phyloP scores from a whole-genome alignment of 345 rosid species.

The Aquilaria malaccensis region DNA sequence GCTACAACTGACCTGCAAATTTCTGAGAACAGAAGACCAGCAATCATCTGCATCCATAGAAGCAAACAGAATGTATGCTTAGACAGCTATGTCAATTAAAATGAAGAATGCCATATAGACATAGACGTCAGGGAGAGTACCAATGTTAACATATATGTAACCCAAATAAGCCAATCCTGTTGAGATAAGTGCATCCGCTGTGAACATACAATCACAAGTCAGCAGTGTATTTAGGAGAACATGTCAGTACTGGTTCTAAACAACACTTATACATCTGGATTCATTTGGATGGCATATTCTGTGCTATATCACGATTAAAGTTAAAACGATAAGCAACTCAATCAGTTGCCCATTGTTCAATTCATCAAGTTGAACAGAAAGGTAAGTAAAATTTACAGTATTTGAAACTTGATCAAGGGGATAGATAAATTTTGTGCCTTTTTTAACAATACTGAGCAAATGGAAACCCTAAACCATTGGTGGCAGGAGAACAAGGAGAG shows the following conservation, averaged over 20 bases:
- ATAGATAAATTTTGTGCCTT: no score
- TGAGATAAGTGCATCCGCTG: constrained; percentile 91
- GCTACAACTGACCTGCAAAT: constrained; percentile 44
- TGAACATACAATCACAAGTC: constrained; percentile 10
- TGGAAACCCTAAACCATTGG: no score
- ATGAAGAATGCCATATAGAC: background rate
- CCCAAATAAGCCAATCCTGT: constrained; percentile 93
- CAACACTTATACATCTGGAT: no score
- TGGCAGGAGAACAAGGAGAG: no score
- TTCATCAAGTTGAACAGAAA: no score
- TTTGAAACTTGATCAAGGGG: no score
- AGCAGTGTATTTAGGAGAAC: constrained; percentile 4
- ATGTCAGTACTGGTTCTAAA: no score
- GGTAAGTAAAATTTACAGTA: no score
- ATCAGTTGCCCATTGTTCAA: no score
- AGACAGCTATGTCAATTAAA: constrained; percentile 12
- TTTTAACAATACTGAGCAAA: no score
- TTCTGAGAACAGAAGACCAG: constrained; percentile 62
- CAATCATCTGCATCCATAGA: constrained; percentile 71
- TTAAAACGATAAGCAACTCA: no score
- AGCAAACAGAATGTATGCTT: constrained; percentile 17
- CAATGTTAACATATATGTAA: constrained; percentile 76
- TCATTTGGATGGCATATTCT: background rate
- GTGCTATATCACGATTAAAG: background rate
- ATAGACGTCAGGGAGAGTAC: constrained; percentile 24